Evolutionary conservation across 2,329 filamentous ascomycete genomes (phyloP).

Genomic region (Aotearoamyces nothofagi): DNA sequence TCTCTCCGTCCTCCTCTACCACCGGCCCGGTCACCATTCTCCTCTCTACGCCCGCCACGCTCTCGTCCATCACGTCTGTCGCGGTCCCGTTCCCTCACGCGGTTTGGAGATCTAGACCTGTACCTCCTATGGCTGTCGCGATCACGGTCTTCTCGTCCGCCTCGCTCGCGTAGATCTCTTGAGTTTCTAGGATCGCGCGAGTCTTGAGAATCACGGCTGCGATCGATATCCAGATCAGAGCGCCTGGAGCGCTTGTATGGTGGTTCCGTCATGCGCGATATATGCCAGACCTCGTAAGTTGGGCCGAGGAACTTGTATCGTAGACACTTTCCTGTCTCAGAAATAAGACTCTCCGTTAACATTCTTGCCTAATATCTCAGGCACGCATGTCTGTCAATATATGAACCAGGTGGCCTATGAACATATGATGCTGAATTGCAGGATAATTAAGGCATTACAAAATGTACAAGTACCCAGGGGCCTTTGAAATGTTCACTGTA

Average conservation of each 20-base stretch:
- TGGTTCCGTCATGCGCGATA: constrained; percentile 41
- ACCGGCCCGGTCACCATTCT: constrained; percentile 23
- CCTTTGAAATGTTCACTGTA: too few species aligned
- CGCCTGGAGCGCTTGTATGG: constrained; percentile 31
- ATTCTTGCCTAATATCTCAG: too few species aligned
- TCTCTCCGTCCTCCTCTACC: constrained; percentile 22
- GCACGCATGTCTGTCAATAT: too few species aligned
- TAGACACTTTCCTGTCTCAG: too few species aligned
- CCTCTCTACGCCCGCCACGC: constrained; percentile 6
- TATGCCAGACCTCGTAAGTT: too few species aligned
- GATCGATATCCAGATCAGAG: constrained; percentile 36
- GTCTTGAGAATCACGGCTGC: constrained; percentile 20
- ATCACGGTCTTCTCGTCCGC: constrained; percentile 9
- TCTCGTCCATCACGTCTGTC: neutral
- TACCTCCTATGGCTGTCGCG: constrained; percentile 24
- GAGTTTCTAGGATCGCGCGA: neutral
- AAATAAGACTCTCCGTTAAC: too few species aligned
- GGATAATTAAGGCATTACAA: too few species aligned
- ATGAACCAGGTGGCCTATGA: too few species aligned
- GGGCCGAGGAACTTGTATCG: too few species aligned
- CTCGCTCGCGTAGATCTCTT: neutral
- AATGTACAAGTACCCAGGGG: too few species aligned
- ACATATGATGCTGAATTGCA: too few species aligned
- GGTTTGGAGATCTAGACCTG: constrained; percentile 22
- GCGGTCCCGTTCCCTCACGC: constrained; percentile 17